A percentile compares a stretch with the other conserved stretches of the same genome.
Evolutionary conservation across 129 eudicot species (phyloP).

Genomic region (Tagetes patula): DNA sequence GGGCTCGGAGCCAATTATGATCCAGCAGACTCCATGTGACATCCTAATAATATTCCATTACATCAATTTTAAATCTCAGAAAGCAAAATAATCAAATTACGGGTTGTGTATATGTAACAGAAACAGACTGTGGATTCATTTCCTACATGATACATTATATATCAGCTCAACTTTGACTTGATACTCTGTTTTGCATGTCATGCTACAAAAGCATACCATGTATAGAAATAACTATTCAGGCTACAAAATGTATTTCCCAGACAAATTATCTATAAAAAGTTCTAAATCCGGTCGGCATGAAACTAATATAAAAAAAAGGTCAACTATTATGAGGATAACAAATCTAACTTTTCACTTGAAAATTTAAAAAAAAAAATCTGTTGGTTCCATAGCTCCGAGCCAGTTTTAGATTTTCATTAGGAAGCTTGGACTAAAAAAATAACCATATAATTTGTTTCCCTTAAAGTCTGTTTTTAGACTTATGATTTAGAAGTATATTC

Average conservation of each 20-base stretch:
- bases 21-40: slow-evolving; percentile 42
- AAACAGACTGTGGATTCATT: background rate
- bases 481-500: background rate
- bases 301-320: too few species aligned
- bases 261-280: background rate
- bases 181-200: too few species aligned
- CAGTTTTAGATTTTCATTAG: background rate
- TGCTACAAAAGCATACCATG: background rate
- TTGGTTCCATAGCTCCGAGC: background rate
- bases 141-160: background rate
- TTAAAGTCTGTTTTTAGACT: background rate
- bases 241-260: background rate
- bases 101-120: background rate
- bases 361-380: background rate
- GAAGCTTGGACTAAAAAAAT: background rate
- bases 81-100: slow-evolving; percentile 2
- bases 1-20: slow-evolving; percentile 85
- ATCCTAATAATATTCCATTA: slow-evolving; percentile 38
- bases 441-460: background rate
- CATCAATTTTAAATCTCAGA: slow-evolving; percentile 5
- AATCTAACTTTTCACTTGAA: background rate
- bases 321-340: background rate
- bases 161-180: background rate
- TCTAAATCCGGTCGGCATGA: background rate
- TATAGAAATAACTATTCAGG: background rate